A percentile compares a stretch with the other conserved stretches of the same genome.
phyloP scores from a whole-genome alignment of 805 yeast species.

The Lachancea cidri region DNA sequence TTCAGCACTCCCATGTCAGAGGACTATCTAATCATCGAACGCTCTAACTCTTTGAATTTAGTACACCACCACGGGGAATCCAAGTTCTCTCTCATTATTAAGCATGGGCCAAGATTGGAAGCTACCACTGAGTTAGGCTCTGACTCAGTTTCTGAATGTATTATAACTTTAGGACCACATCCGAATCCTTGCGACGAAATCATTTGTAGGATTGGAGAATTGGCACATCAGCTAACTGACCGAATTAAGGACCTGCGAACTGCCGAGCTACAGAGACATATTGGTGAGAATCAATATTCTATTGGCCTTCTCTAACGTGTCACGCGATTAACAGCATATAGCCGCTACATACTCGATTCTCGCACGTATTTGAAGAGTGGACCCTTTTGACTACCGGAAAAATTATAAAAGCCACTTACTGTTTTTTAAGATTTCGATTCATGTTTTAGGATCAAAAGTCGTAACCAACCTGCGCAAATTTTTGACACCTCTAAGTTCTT shows the following conservation, averaged over 20 bases:
- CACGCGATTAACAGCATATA: too few relatives aligned
- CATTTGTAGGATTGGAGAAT: slow-evolving; percentile 1
- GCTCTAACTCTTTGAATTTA: slow-evolving; percentile 1
- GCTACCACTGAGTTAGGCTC: slow-evolving; percentile 1
- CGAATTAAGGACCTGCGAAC: slow-evolving; percentile 15
- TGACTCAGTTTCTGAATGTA: slow-evolving; percentile 2
- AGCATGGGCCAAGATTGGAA: neutral
- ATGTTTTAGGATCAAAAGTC: neutral
- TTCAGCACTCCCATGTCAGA: neutral
- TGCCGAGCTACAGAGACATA: slow-evolving; percentile 25
- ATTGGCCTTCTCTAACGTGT: neutral
- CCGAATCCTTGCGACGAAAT: slow-evolving; percentile 1
- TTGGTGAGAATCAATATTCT: slow-evolving; percentile 28
- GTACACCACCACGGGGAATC: neutral
- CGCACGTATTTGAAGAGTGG: neutral
- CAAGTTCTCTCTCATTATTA: slow-evolving; percentile 1
- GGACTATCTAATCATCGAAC: slow-evolving; percentile 4
- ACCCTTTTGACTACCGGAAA: neutral
- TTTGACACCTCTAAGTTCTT: neutral
- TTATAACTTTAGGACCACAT: neutral
- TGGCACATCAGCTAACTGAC: slow-evolving; percentile 4
- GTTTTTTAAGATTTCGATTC: neutral
- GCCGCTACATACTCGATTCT: too few relatives aligned
- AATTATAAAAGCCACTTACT: neutral
- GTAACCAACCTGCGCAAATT: neutral